Conservation (phyloP, 140 eudicot species). For the Oenanthe javanica region DNA sequence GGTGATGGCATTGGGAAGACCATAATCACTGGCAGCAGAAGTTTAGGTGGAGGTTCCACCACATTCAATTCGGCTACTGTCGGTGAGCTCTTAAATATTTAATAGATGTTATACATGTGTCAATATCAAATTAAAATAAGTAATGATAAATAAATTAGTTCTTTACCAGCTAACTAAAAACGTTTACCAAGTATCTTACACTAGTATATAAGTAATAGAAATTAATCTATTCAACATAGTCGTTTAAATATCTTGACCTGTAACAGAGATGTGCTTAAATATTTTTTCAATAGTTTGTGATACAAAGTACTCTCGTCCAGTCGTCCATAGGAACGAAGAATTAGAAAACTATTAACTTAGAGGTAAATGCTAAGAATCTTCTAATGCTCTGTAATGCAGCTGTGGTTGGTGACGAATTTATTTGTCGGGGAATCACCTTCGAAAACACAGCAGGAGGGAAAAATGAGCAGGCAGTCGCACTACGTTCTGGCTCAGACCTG, state of each 20-base stretch:
- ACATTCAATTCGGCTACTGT: slow-evolving; percentile 4
- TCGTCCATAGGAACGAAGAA: too few species aligned
- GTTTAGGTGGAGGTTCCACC: slow-evolving; percentile 2
- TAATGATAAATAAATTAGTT: background rate
- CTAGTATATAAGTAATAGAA: too few species aligned
- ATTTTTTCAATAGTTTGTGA: too few species aligned
- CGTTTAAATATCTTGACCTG: too few species aligned
- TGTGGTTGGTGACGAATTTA: background rate
- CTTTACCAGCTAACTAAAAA: too few species aligned
- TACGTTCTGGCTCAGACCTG: background rate
- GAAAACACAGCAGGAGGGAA: background rate
- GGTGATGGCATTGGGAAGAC: slow-evolving; percentile 3
- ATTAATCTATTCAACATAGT: too few species aligned
- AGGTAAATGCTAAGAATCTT: background rate
- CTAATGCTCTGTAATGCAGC: background rate
- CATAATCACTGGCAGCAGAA: background rate
- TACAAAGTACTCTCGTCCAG: too few species aligned
- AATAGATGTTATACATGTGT: background rate
- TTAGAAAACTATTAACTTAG: too few species aligned
- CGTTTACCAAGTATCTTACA: too few species aligned
- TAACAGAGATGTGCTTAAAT: too few species aligned
- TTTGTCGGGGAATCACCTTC: background rate
- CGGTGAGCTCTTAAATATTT: background rate
- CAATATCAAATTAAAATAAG: background rate
- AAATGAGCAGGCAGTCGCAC: background rate